These are phyloP conservation scores for Endoconidiophora laricicola DNA, from an alignment of 2,329 filamentous ascomycete genomes.

Conservation along the genomic window DNA sequence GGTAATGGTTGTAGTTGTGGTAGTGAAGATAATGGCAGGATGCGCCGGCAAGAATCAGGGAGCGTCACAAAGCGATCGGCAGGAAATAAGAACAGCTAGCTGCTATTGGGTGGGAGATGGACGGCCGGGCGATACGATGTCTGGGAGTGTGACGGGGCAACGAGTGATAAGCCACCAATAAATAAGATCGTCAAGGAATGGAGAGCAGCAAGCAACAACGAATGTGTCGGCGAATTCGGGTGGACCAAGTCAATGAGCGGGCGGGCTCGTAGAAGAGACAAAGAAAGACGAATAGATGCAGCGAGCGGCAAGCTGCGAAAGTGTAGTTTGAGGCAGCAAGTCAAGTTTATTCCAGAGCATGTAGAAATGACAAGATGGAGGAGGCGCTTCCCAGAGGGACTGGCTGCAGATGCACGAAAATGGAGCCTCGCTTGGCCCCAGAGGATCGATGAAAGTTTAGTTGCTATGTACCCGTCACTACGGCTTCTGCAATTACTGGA, in stretches of 20 bases:
- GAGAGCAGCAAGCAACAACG: neutral
- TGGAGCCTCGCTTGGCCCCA: slow-evolving; percentile 11
- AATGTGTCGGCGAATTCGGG: neutral
- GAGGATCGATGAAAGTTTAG: neutral
- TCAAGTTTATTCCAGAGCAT: neutral
- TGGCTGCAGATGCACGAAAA: slow-evolving; percentile 9
- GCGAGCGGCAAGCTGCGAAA: neutral
- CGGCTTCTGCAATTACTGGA: neutral
- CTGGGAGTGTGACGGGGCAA: neutral
- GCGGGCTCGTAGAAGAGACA: neutral
- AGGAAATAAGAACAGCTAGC: too few species aligned
- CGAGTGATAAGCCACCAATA: neutral
- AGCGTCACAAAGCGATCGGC: too few species aligned
- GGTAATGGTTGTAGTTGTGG: too few species aligned
- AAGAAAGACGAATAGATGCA: neutral
- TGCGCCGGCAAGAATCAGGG: too few species aligned
- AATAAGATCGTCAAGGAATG: neutral
- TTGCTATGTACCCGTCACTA: neutral
- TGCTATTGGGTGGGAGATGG: too few species aligned
- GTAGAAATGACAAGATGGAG: neutral
- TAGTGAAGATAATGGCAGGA: too few species aligned
- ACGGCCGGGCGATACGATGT: neutral
- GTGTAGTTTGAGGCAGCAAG: neutral
- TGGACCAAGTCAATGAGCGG: neutral
- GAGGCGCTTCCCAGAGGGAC: slow-evolving; percentile 3